These are phyloP conservation scores for Exserohilum turcica DNA, from an alignment of 2,329 filamentous ascomycete genomes.

Conservation along the genomic window DNA sequence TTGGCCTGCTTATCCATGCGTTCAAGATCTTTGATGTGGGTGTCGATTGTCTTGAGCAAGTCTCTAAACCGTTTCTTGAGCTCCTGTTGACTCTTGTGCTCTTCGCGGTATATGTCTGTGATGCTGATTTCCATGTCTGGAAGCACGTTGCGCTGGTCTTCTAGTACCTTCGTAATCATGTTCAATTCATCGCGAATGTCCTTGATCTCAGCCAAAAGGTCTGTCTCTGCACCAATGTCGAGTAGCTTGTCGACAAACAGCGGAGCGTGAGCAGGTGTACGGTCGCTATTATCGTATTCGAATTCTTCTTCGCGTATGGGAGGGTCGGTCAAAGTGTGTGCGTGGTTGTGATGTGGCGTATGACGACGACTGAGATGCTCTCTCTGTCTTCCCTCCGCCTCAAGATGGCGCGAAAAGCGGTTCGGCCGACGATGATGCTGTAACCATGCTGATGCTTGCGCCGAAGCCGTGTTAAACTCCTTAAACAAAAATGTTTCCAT, in stretches of 20 bases:
- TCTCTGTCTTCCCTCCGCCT: slow-evolving; percentile 40
- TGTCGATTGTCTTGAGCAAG: slow-evolving; percentile 62
- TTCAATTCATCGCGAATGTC: slow-evolving; percentile 71
- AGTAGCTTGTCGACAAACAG: slow-evolving; percentile 62
- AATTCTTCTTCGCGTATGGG: slow-evolving; percentile 36
- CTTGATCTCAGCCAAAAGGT: slow-evolving; percentile 67
- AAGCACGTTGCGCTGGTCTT: slow-evolving; percentile 56
- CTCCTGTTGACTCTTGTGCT: slow-evolving; percentile 50
- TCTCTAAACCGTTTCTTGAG: slow-evolving; percentile 62
- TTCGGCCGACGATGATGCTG: slow-evolving; percentile 55
- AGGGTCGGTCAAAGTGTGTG: slow-evolving; percentile 31
- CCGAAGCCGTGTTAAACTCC: slow-evolving; percentile 65
- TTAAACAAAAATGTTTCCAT: slow-evolving; percentile 63
- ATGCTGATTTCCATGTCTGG: slow-evolving; percentile 55
- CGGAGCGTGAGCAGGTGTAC: slow-evolving; percentile 37
- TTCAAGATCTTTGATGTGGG: slow-evolving; percentile 64
- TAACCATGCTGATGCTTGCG: slow-evolving; percentile 61
- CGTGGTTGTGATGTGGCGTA: slow-evolving; percentile 35
- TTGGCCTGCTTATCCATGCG: slow-evolving; percentile 68
- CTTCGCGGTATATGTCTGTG: slow-evolving; percentile 44
- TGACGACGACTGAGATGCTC: slow-evolving; percentile 39
- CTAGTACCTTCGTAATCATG: slow-evolving; percentile 62
- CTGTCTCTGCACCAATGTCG: slow-evolving; percentile 65
- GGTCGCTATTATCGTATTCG: slow-evolving; percentile 37
- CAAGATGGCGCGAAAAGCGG: slow-evolving; percentile 44